phyloP scores from a whole-genome alignment of 2,329 filamentous ascomycete species.

The Diaporthe nobilis region DNA sequence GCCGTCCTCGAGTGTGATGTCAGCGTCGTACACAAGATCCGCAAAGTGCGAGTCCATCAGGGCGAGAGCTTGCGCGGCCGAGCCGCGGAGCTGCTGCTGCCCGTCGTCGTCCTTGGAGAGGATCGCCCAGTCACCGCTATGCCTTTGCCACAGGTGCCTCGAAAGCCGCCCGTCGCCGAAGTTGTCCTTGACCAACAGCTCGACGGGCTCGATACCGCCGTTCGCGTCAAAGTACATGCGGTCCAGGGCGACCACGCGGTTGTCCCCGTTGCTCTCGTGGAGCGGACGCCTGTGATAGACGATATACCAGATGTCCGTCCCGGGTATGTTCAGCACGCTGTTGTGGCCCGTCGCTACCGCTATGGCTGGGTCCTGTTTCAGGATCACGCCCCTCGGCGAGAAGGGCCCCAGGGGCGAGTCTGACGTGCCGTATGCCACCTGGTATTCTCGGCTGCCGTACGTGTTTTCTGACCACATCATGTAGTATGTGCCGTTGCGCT shows the following conservation, averaged over 20 bases:
- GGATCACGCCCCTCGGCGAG: neutral
- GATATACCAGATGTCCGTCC: conserved; percentile 38
- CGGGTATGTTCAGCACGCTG: conserved; percentile 34
- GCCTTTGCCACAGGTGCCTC: neutral
- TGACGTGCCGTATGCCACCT: conserved; percentile 37
- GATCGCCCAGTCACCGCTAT: neutral
- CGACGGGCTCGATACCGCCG: conserved; percentile 29
- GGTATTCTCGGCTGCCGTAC: conserved; percentile 26
- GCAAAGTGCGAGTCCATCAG: conserved; percentile 21
- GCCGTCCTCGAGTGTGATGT: neutral
- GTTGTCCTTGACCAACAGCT: conserved; percentile 14
- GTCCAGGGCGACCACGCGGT: conserved; percentile 30
- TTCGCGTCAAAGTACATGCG: conserved; percentile 27
- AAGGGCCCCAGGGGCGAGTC: conserved; percentile 34
- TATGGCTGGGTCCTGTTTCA: conserved; percentile 11
- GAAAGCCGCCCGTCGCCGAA: conserved; percentile 20
- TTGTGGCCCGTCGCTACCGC: conserved; percentile 34
- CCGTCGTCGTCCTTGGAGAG: neutral
- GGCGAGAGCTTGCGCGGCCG: neutral
- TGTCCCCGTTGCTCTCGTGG: conserved; percentile 5
- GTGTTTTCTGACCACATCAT: conserved; percentile 40
- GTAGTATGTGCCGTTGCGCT: conserved; percentile 33
- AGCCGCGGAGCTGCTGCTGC: neutral
- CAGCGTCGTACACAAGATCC: conserved; percentile 2
- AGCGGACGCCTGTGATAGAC: conserved; percentile 31